phyloP scores from a whole-genome alignment of 129 eudicot species.

The Ambrosia trifida region DNA sequence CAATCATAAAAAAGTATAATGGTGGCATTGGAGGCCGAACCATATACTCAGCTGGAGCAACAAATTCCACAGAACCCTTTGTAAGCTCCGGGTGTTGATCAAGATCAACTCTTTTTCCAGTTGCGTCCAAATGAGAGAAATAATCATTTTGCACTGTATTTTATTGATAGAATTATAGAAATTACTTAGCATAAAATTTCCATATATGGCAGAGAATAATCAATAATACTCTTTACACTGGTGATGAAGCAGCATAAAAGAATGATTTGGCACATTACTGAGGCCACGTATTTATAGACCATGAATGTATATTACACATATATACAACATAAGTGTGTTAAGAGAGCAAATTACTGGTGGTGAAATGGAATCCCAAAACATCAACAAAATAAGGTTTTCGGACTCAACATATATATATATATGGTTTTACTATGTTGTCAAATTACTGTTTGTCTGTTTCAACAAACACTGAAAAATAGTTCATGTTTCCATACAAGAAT shows the following conservation, averaged over 20 bases:
- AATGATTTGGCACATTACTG: slow-evolving; percentile 11
- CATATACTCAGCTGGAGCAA: slow-evolving; percentile 99
- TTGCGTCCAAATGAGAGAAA: slow-evolving; percentile 80
- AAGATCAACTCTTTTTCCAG: slow-evolving; percentile 78
- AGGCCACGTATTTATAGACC: slow-evolving; percentile 6
- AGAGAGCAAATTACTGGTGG: slow-evolving; percentile 10
- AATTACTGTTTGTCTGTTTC: slow-evolving; percentile 1
- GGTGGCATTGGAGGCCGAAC: slow-evolving; percentile 99
- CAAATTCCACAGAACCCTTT: slow-evolving; percentile 88
- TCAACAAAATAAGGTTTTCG: not conserved
- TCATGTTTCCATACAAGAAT: slow-evolving; percentile 17
- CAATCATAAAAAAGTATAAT: slow-evolving; percentile 77
- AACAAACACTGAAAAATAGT: slow-evolving; percentile 1
- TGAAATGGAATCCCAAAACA: slow-evolving; percentile 7
- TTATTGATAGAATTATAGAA: slow-evolving; percentile 24
- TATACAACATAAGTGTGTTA: not conserved
- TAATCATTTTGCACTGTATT: slow-evolving; percentile 82
- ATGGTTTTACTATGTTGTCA: slow-evolving; percentile 6
- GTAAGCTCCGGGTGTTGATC: slow-evolving; percentile 95
- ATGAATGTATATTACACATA: not conserved
- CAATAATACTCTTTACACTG: slow-evolving; percentile 16
- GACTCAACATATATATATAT: not conserved
- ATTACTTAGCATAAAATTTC: slow-evolving; percentile 23
- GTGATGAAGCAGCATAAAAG: slow-evolving; percentile 2
- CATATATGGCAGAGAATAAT: slow-evolving; percentile 9